Conservation (phyloP, 768 basidiomycete genomes). For the Collybiopsis confluens region DNA sequence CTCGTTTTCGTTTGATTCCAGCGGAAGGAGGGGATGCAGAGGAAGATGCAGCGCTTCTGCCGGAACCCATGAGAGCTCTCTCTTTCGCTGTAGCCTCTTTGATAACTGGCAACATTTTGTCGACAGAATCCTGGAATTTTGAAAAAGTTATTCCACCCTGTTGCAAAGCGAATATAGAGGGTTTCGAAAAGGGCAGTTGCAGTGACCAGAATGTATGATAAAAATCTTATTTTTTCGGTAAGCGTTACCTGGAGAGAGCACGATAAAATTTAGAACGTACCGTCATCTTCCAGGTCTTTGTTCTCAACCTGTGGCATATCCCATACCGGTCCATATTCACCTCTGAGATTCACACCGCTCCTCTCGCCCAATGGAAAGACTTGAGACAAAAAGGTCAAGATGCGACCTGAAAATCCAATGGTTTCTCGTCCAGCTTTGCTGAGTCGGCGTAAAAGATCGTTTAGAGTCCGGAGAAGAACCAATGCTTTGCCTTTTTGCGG, state of each 20-base stretch:
- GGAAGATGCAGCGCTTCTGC: constrained; percentile 33
- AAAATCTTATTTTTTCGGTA: constrained; percentile 49
- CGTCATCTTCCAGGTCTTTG: constrained; percentile 30
- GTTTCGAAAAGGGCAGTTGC: constrained; percentile 81
- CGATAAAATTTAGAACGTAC: constrained; percentile 29
- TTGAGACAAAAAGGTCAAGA: constrained; percentile 79
- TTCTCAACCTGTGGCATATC: constrained; percentile 27
- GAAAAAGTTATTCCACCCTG: constrained; percentile 44
- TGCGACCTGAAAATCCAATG: constrained; percentile 77
- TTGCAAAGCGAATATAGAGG: constrained; percentile 52
- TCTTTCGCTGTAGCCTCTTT: constrained; percentile 87
- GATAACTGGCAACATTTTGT: constrained; percentile 72
- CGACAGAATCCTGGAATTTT: constrained; percentile 67
- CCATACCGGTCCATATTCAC: constrained; percentile 81
- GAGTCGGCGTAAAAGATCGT: constrained; percentile 80
- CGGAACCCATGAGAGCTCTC: constrained; percentile 81
- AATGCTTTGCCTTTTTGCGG: constrained; percentile 89
- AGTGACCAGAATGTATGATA: constrained; percentile 90
- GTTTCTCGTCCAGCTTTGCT: constrained; percentile 85
- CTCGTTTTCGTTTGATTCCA: constrained; percentile 64
- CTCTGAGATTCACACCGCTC: constrained; percentile 87
- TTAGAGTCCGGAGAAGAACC: constrained; percentile 76
- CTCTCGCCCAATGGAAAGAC: constrained; percentile 87
- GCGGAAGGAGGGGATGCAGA: not conserved
- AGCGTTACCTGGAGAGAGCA: too few species aligned